phyloP scores from a whole-genome alignment of 2,329 filamentous ascomycete genomes.

The Fusarium nygamai region DNA sequence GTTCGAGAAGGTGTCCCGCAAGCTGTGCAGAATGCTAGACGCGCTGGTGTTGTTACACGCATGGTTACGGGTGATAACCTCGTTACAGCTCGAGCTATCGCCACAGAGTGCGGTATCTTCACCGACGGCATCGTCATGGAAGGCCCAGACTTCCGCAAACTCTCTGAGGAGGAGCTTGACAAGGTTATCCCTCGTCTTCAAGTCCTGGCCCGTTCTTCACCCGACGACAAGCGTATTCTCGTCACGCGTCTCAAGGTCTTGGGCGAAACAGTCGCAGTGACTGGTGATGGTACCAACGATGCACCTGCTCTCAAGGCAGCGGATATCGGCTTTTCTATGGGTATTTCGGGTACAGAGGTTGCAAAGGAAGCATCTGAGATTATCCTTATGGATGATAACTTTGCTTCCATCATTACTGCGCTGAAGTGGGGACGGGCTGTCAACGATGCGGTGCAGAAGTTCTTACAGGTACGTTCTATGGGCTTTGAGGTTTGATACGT shows the following conservation, averaged over 20 bases:
- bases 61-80: constrained; percentile 90
- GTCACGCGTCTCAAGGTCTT: constrained; percentile 76
- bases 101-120: constrained; percentile 80
- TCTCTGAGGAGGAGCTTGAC: constrained; percentile 71
- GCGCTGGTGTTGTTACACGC: constrained; percentile 80
- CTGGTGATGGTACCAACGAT: constrained; percentile 86
- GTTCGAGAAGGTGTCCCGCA: constrained; percentile 77
- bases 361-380: constrained; percentile 87
- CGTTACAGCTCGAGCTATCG: constrained; percentile 81
- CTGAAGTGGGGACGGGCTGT: constrained; percentile 83
- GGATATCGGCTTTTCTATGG: constrained; percentile 88
- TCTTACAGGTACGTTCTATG: constrained; percentile 63
- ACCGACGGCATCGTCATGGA: constrained; percentile 78
- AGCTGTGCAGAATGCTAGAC: constrained; percentile 77
- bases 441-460: constrained; percentile 81
- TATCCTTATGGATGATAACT: constrained; percentile 89
- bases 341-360: constrained; percentile 83
- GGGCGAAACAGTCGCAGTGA: constrained; percentile 82
- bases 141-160: constrained; percentile 79
- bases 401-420: constrained; percentile 83
- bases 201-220: constrained; percentile 78
- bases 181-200: constrained; percentile 75
- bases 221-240: constrained; percentile 79
- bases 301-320: constrained; percentile 83
- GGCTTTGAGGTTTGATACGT: too few species aligned